Percentiles rank a stretch among this genome's conserved stretches.
phyloP scores from a whole-genome alignment of 2,329 filamentous ascomycete genomes.

The Fusarium scirpi region DNA sequence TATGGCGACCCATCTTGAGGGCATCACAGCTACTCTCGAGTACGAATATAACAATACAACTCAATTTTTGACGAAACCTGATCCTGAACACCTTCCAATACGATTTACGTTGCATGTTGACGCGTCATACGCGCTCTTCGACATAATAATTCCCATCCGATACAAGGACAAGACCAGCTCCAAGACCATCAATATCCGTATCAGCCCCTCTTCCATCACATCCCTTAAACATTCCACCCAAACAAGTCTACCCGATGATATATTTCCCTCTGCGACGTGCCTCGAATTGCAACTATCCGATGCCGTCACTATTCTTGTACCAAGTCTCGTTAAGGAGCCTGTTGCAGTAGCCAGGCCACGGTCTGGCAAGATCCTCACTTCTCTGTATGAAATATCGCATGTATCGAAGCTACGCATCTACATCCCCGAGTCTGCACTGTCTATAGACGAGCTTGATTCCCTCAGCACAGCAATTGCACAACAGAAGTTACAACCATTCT shows the following conservation, averaged over 20 bases:
- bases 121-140: neutral
- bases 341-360: neutral
- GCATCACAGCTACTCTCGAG: neutral
- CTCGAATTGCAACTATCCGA: neutral
- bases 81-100: neutral
- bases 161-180: neutral
- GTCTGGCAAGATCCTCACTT: neutral
- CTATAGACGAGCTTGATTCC: neutral
- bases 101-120: neutral
- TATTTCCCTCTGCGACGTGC: neutral
- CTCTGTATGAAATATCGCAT: neutral
- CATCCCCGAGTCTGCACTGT: neutral
- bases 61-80: neutral
- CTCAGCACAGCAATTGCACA: neutral
- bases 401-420: neutral
- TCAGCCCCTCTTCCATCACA: neutral
- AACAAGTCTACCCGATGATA: neutral
- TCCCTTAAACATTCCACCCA: neutral
- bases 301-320: neutral
- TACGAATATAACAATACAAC: neutral
- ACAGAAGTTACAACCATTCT: neutral
- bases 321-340: neutral
- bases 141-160: neutral
- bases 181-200: neutral
- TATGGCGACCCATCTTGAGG: neutral